A percentile compares a stretch with the other conserved stretches of the same genome.
Conservation (phyloP, 257 asterid genomes). For the Solanum paucissectum region DNA sequence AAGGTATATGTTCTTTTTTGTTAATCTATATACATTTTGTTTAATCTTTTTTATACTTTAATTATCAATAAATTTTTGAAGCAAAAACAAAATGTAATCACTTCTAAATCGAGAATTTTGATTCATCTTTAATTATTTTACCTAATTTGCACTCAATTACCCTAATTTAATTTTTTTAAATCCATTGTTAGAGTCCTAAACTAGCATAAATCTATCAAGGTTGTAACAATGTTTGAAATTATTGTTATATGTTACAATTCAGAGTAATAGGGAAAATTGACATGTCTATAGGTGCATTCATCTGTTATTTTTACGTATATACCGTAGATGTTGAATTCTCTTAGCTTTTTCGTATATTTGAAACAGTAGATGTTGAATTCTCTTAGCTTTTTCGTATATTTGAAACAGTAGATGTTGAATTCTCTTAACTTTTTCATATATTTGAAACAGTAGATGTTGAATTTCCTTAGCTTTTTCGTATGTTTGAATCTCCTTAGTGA, state of each 20-base stretch:
- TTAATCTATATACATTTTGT: not conserved
- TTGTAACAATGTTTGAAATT: not conserved
- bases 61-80: not conserved
- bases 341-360: not conserved
- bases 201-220: not conserved
- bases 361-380: no score
- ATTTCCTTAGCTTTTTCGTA: not conserved
- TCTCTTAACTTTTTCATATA: not conserved
- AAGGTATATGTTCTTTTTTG: conserved; percentile 25
- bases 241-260: not conserved
- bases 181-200: not conserved
- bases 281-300: not conserved
- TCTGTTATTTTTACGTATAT: not conserved
- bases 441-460: no score
- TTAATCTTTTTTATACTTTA: not conserved
- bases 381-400: not conserved
- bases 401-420: not conserved
- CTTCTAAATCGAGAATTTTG: not conserved
- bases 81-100: not conserved
- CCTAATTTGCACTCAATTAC: not conserved
- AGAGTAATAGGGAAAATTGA: not conserved
- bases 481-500: no score
- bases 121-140: not conserved
- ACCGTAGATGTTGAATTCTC: not conserved
- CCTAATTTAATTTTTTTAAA: not conserved